Base-by-base conservation (phyloP, 31 red algal species). In the Porphyra umbilicalis region DNA sequence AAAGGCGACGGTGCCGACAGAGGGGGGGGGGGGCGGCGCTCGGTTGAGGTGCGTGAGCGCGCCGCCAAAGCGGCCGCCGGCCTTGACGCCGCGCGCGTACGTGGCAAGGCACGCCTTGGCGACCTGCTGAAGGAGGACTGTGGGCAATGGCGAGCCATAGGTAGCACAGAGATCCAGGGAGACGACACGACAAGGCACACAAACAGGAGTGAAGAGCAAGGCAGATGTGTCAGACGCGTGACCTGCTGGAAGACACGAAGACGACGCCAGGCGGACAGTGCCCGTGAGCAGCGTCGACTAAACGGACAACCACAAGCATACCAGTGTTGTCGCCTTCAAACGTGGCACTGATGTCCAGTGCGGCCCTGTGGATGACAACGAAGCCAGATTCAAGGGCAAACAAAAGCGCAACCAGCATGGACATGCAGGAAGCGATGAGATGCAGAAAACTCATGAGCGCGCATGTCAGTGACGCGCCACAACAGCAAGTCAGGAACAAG, bases 21-120 rank as follows among this genome's bases (percentile, higher is more conserved):
- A 79, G 33, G 75, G 82, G 25, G 33, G 77, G 35, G 86, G 75
- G 35, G 32, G n/a, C 4, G 32, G 34, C 38, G 83, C 82, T 18
- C 85, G 80, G 33, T 93, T 93, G 37, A 93, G 35, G 35, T 93
- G 88, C 4, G 83, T 39, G 76, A 93, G 88, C 76, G 88, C 86
- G 1, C 86, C 86, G 7, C 75, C 30, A 74, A 88, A 93, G 2
- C 77, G 68, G 29, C 75, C 74, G 7, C 79, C 83, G 6, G 84
- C 77, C 36, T 84, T 86, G 16, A 88, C 80, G 18, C 91, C 91
- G 0, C 34, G 76, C 0, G 88, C 11, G 44, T 88, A 93, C 31
- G 83, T 87, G 39, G 91, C 78, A 30, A 93, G 76, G 32, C 85
- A 74, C 6, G 79, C 80, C 79, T 88, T 93, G 15, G 86, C 83